A percentile compares a stretch with the other conserved stretches of the same genome.
Evolutionary conservation across 2,329 filamentous ascomycete genomes (phyloP).

Genomic region (Graphilbum sp.): DNA sequence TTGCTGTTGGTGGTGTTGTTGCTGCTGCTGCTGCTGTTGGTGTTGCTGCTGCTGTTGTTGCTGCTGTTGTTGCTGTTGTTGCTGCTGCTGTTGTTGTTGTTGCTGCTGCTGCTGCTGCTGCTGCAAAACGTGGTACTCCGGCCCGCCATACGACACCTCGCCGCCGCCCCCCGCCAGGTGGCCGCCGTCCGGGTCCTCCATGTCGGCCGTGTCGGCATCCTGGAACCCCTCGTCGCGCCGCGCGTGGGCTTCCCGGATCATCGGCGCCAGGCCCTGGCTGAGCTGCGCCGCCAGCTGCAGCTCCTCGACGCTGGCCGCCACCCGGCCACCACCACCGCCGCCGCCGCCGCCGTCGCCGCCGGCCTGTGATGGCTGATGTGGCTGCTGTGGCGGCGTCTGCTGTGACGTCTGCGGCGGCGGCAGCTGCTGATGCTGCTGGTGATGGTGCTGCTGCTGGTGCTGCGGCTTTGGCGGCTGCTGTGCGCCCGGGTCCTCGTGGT

Average conservation of each 20-base stretch:
- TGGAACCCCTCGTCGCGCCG: constrained; percentile 12
- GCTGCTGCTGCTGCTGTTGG: no score
- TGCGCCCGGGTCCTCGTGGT: not conserved
- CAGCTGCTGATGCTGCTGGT: no score
- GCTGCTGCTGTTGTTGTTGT: no score
- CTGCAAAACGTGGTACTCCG: constrained; percentile 10
- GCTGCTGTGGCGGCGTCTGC: constrained; percentile 16
- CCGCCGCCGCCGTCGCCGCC: no score
- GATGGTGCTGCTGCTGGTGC: no score
- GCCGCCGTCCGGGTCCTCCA: constrained; percentile 8
- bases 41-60: no score
- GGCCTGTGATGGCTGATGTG: constrained; percentile 15
- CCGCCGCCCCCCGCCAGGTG: constrained; percentile 4
- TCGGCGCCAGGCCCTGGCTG: constrained; percentile 35
- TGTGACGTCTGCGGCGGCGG: constrained; percentile 17
- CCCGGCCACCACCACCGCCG: no score
- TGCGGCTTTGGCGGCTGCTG: not conserved
- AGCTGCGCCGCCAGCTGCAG: constrained; percentile 42
- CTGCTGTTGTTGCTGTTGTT: no score
- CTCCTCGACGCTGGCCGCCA: constrained; percentile 33
- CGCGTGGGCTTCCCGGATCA: constrained; percentile 30
- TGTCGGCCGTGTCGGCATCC: constrained; percentile 3
- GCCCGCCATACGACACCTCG: not conserved
- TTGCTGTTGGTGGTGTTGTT: no score
- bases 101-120: no score